A percentile compares a stretch with the other conserved stretches of the same genome.
Conservation (phyloP, 176 grass and related monocot species). For the Oryza glaberrima region DNA sequence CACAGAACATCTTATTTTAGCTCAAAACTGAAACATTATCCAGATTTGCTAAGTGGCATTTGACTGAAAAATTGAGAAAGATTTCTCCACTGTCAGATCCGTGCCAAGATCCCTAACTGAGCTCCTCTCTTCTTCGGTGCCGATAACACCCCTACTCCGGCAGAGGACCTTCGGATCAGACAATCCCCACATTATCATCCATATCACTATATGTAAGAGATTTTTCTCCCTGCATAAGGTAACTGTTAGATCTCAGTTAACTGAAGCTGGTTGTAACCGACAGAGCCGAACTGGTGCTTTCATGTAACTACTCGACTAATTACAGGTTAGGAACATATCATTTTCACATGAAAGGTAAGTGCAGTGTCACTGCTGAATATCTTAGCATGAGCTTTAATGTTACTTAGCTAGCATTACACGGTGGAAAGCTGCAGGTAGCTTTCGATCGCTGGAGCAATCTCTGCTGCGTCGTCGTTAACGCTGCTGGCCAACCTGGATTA, state of each 20-base stretch:
- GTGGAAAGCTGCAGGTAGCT: slow-evolving; percentile 21
- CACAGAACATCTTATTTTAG: background rate
- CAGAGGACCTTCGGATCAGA: too few relatives aligned
- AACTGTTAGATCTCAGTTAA: background rate
- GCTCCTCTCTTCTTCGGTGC: too few relatives aligned
- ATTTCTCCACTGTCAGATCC: too few relatives aligned
- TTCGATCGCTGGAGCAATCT: slow-evolving; percentile 21
- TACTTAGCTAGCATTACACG: slow-evolving; percentile 1
- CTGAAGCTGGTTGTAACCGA: background rate
- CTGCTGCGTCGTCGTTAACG: background rate
- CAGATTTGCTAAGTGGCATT: too few relatives aligned
- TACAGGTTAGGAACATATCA: background rate
- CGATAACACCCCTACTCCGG: too few relatives aligned
- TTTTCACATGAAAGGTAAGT: slow-evolving; percentile 2
- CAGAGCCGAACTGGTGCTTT: background rate
- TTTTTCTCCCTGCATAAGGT: background rate
- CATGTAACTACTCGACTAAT: background rate
- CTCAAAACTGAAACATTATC: background rate
- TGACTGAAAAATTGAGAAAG: too few relatives aligned
- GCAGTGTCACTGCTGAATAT: background rate
- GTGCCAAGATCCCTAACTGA: too few relatives aligned
- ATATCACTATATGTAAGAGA: background rate
- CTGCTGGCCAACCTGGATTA: background rate
- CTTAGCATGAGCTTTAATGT: background rate
- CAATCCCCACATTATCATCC: too few relatives aligned